These are phyloP conservation scores for Xylaria acuta DNA, from an alignment of 495 filamentous ascomycete genomes.

Conservation along the genomic window DNA sequence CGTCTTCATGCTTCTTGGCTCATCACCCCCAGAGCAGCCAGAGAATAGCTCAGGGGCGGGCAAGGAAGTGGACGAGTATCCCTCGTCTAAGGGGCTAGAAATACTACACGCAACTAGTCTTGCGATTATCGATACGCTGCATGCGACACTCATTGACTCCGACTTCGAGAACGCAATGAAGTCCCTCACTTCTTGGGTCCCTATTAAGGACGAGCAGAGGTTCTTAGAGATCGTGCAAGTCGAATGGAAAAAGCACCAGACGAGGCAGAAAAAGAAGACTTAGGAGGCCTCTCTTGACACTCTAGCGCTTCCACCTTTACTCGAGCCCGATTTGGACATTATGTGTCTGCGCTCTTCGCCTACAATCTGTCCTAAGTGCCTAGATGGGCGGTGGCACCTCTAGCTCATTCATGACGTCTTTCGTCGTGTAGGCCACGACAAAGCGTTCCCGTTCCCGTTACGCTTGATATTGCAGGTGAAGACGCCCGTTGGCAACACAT, in stretches of 20 bases:
- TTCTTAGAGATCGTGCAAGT: constrained; percentile 93
- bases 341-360: neutral
- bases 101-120: constrained; percentile 90
- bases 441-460: constrained; percentile 26
- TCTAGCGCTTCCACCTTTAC: constrained; percentile 22
- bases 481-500: neutral
- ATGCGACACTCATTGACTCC: constrained; percentile 87
- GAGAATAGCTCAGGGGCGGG: constrained; percentile 13
- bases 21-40: constrained; percentile 29
- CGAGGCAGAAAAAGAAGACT: constrained; percentile 41
- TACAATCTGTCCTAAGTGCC: neutral
- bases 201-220: constrained; percentile 91
- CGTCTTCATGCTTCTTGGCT: constrained; percentile 94
- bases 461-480: constrained; percentile 1
- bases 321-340: constrained; percentile 12
- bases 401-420: constrained; percentile 6
- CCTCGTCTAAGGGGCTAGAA: constrained; percentile 67
- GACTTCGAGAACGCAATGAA: constrained; percentile 99
- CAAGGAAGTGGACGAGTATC: constrained; percentile 28
- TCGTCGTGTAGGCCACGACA: constrained; percentile 34
- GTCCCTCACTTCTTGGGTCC: constrained; percentile 93
- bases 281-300: constrained; percentile 30
- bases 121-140: constrained; percentile 89
- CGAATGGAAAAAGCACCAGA: constrained; percentile 80
- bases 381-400: constrained; percentile 16